A percentile compares a stretch with the other conserved stretches of the same genome.
Evolutionary conservation across 2,329 filamentous ascomycete genomes (phyloP).

Genomic region (Colletotrichum sp.): DNA sequence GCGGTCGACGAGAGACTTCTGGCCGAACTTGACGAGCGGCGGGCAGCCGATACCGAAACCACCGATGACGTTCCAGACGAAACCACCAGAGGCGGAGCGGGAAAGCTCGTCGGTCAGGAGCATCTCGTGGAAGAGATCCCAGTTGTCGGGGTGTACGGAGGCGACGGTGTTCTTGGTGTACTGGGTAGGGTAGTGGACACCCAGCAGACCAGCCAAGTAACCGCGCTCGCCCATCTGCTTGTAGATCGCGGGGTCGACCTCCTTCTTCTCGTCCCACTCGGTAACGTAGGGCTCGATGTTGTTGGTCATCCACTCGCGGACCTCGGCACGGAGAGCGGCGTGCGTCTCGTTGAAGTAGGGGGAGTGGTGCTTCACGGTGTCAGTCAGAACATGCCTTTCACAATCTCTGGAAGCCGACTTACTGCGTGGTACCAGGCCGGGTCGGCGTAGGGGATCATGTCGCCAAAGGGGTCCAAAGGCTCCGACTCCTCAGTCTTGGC

Average conservation of each 20-base stretch:
- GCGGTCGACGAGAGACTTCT: slow-evolving; percentile 82
- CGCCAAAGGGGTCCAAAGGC: slow-evolving; percentile 83
- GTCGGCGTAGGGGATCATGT: slow-evolving; percentile 88
- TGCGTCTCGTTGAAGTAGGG: slow-evolving; percentile 97
- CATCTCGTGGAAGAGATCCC: slow-evolving; percentile 99
- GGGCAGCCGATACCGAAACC: slow-evolving; percentile 97
- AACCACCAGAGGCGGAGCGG: slow-evolving; percentile 84
- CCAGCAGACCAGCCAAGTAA: slow-evolving; percentile 91
- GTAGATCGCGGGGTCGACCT: slow-evolving; percentile 88
- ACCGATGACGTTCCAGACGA: slow-evolving; percentile 96
- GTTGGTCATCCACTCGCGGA: slow-evolving; percentile 89
- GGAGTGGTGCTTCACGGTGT: slow-evolving; percentile 78
- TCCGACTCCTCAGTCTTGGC: slow-evolving; percentile 63
- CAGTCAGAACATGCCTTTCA: too few species aligned
- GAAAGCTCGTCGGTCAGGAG: slow-evolving; percentile 94
- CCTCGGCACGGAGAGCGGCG: slow-evolving; percentile 86
- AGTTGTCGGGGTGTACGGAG: slow-evolving; percentile 84
- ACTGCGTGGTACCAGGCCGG: slow-evolving; percentile 95
- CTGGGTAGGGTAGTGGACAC: slow-evolving; percentile 79
- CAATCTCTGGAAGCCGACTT: slow-evolving; percentile 39
- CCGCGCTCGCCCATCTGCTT: slow-evolving; percentile 93
- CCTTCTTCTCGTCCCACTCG: slow-evolving; percentile 96
- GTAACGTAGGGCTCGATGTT: slow-evolving; percentile 90
- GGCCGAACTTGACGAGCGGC: slow-evolving; percentile 89
- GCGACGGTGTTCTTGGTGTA: slow-evolving; percentile 75